These are phyloP conservation scores for Leccinum pseudoinsigne DNA, from an alignment of 1,284 basidiomycete genomes.

Conservation along the genomic window DNA sequence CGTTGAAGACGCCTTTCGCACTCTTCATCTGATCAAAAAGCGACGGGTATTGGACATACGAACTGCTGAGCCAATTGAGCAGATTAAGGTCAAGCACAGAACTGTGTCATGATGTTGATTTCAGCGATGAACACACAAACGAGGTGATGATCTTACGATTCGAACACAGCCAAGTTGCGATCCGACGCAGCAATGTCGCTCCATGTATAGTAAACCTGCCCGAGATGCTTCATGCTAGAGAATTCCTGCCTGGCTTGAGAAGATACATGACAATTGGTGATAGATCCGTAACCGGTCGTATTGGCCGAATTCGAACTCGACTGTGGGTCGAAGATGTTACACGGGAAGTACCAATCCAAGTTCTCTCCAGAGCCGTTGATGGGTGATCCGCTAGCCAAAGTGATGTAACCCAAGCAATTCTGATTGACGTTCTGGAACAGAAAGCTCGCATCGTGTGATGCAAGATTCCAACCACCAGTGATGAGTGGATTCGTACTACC, in stretches of 20 bases:
- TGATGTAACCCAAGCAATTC: constrained; percentile 79
- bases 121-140: constrained; percentile 4
- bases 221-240: constrained; percentile 52
- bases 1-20: constrained; percentile 73
- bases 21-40: constrained; percentile 80
- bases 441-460: constrained; percentile 89
- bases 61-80: constrained; percentile 79
- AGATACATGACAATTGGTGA: constrained; percentile 75
- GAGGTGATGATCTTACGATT: constrained; percentile 60
- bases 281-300: constrained; percentile 61
- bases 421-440: constrained; percentile 92
- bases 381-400: constrained; percentile 63
- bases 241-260: constrained; percentile 54
- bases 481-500: constrained; percentile 84
- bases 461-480: constrained; percentile 73
- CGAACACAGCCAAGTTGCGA: constrained; percentile 89
- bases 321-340: constrained; percentile 83
- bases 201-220: constrained; percentile 95
- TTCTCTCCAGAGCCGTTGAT: constrained; percentile 59
- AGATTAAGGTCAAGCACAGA: constrained; percentile 87
- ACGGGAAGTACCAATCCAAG: constrained; percentile 93
- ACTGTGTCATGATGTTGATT: constrained; percentile 41
- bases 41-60: constrained; percentile 79
- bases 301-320: constrained; percentile 54
- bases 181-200: constrained; percentile 68